A percentile compares a stretch with the other conserved stretches of the same genome.
phyloP scores from a whole-genome alignment of 192 early-diverging fungal species.

The Linnemannia zychae region DNA sequence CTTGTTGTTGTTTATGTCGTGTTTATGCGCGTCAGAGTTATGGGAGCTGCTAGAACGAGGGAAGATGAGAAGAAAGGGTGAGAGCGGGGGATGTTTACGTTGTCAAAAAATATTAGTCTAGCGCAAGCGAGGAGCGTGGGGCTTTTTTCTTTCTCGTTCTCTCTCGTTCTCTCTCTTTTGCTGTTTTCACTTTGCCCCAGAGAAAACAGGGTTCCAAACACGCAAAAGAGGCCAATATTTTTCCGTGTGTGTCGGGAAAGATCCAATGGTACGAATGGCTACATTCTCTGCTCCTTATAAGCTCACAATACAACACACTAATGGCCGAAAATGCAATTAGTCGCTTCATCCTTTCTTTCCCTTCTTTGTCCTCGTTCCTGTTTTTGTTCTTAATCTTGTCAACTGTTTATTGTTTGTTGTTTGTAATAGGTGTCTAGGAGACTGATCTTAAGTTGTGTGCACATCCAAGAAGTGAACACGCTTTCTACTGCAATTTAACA shows the following conservation, averaged over 20 bases:
- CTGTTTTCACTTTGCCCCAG: not conserved
- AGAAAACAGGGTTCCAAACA: not conserved
- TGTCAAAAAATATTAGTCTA: not conserved
- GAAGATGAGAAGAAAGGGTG: too few relatives aligned
- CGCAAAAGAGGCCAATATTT: not conserved
- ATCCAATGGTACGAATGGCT: not conserved
- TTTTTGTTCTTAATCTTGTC: too few relatives aligned
- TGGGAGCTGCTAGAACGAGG: too few relatives aligned
- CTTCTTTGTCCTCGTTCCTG: too few relatives aligned
- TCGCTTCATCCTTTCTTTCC: too few relatives aligned
- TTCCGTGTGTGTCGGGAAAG: not conserved
- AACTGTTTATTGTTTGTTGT: too few relatives aligned
- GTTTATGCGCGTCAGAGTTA: not conserved
- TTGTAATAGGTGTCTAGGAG: too few relatives aligned
- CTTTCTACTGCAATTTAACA: too few relatives aligned
- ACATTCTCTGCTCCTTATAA: not conserved
- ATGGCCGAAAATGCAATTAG: too few relatives aligned
- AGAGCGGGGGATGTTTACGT: not conserved
- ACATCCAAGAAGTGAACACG: too few relatives aligned
- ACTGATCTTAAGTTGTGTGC: too few relatives aligned
- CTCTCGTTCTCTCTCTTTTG: not conserved
- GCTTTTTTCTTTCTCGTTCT: not conserved
- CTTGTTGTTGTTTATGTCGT: not conserved
- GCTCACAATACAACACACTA: too few relatives aligned
- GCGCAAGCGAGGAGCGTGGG: not conserved